A percentile compares a stretch with the other conserved stretches of the same genome.
Evolutionary conservation across 768 basidiomycete genomes (phyloP).

Genomic region (Exidia glandulosa): DNA sequence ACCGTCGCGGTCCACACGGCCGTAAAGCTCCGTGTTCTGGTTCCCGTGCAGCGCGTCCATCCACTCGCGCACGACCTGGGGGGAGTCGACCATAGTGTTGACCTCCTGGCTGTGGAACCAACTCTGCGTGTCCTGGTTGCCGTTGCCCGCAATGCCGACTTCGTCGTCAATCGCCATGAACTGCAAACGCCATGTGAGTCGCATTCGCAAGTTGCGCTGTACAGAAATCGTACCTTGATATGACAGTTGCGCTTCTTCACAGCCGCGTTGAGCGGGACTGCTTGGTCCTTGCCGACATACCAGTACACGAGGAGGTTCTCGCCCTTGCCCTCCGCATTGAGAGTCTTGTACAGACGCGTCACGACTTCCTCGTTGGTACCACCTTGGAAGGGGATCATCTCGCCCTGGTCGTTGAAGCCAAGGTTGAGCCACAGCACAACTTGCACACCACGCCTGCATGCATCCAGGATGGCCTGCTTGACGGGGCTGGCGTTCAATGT

Average conservation of each 20-base stretch:
- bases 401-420: conserved; percentile 43
- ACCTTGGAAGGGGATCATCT: conserved; percentile 55
- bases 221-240: neutral
- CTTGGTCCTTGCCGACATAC: conserved; percentile 57
- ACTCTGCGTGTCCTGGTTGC: conserved; percentile 60
- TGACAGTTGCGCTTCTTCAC: conserved; percentile 64
- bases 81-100: conserved; percentile 52
- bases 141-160: conserved; percentile 57
- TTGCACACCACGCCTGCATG: conserved; percentile 48
- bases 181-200: conserved; percentile 38
- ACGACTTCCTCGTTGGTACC: conserved; percentile 65
- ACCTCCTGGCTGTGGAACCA: conserved; percentile 68
- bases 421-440: conserved; percentile 52
- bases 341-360: conserved; percentile 40
- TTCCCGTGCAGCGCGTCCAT: conserved; percentile 39
- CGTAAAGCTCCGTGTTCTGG: conserved; percentile 47
- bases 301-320: conserved; percentile 41
- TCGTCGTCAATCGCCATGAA: conserved; percentile 56
- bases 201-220: neutral
- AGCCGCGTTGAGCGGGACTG: conserved; percentile 51
- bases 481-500: conserved; percentile 59
- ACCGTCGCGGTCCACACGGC: conserved; percentile 37
- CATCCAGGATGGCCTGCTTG: conserved; percentile 45
- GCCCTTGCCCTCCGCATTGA: conserved; percentile 30
- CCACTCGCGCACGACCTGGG: conserved; percentile 44